A percentile compares a stretch with the other conserved stretches of the same genome.
Evolutionary conservation across 164 flowering plant species (phyloP).

Genomic region (Magnolia kwangsiensis): DNA sequence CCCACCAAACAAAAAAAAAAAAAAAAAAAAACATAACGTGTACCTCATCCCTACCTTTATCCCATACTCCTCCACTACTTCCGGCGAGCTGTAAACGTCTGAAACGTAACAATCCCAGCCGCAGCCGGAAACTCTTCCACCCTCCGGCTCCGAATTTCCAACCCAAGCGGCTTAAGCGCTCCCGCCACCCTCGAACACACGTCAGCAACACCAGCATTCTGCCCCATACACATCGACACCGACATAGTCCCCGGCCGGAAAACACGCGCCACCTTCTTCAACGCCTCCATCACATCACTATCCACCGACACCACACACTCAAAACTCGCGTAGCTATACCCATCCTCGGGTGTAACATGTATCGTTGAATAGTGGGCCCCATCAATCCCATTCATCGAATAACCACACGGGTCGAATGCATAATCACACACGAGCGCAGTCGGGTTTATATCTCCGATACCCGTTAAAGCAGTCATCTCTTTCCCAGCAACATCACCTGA

Average conservation of each 20-base stretch:
- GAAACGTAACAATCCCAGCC: conserved; percentile 58
- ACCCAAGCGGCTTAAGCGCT: conserved; percentile 50
- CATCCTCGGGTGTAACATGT: conserved; percentile 96
- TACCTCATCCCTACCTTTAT: background rate
- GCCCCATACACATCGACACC: conserved; percentile 43
- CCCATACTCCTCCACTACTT: conserved; percentile 14
- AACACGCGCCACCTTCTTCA: conserved; percentile 58
- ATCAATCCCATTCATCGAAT: conserved; percentile 87
- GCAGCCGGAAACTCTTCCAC: conserved; percentile 64
- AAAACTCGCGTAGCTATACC: conserved; percentile 90
- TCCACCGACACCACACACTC: conserved; percentile 58
- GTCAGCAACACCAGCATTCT: conserved; percentile 12
- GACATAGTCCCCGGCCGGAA: conserved; percentile 77
- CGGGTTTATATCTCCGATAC: conserved; percentile 53
- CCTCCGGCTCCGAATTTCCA: conserved; percentile 49
- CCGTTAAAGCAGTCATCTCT: conserved; percentile 72
- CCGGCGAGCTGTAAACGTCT: conserved; percentile 64
- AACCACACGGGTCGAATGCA: conserved; percentile 96
- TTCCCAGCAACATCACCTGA: conserved; percentile 60
- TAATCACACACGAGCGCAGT: conserved; percentile 62
- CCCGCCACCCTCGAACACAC: conserved; percentile 33
- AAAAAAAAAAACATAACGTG: conserved; percentile 6
- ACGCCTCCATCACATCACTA: conserved; percentile 27
- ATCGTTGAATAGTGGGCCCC: conserved; percentile 73
- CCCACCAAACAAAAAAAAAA: background rate